Evolutionary conservation across 441 rosid genomes (phyloP).

Genomic region (Erysimum cheiri): DNA sequence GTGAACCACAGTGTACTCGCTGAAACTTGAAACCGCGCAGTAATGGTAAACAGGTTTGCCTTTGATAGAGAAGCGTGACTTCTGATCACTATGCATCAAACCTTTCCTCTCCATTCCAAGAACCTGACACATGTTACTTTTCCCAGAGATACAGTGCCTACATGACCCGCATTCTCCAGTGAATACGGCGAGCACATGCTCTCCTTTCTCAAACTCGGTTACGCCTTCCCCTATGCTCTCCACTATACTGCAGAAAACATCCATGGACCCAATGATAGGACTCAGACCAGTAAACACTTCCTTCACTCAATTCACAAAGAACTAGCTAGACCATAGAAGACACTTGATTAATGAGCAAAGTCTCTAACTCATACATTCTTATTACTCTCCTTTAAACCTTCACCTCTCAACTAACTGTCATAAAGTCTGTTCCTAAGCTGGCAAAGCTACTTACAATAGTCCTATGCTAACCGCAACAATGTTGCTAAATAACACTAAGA

Average conservation of each 20-base stretch:
- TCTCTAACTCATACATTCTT: neutral
- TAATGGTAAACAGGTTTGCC: constrained; percentile 87
- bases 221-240: constrained; percentile 86
- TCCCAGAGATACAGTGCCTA: constrained; percentile 71
- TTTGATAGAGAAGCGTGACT: constrained; percentile 72
- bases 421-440: neutral
- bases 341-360: neutral
- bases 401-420: neutral
- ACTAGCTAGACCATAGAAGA: neutral
- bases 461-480: neutral
- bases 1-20: constrained; percentile 89
- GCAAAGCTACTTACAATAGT: neutral
- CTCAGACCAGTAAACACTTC: neutral
- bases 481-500: constrained; percentile 1
- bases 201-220: constrained; percentile 79
- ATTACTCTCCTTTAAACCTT: neutral
- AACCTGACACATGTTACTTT: constrained; percentile 84
- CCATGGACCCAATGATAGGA: neutral
- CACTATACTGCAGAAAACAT: constrained; percentile 66
- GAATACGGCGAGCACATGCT: constrained; percentile 83
- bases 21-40: constrained; percentile 95
- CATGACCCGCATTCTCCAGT: constrained; percentile 84
- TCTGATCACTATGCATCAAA: constrained; percentile 83
- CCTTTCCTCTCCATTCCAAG: constrained; percentile 91
- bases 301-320: constrained; percentile 5